Evolutionary conservation across 1,284 basidiomycete species (phyloP).

Genomic region (Sanguinoderma infundibulare): DNA sequence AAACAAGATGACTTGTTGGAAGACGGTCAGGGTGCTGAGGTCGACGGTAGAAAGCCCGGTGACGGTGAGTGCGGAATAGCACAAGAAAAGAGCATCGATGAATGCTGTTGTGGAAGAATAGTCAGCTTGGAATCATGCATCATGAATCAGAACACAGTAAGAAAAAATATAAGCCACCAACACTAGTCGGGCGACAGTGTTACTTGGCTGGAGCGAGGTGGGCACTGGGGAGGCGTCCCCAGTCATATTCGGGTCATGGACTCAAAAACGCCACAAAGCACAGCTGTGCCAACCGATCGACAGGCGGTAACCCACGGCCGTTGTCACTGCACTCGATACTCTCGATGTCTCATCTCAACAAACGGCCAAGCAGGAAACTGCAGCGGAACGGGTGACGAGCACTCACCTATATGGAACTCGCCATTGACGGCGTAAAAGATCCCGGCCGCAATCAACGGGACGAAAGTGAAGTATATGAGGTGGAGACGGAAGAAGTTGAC

Average conservation of each 20-base stretch:
- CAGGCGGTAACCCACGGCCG: too few relatives aligned
- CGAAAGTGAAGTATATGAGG: slow-evolving; percentile 57
- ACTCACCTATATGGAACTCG: slow-evolving; percentile 43
- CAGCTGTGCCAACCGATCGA: not conserved
- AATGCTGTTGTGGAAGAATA: slow-evolving; percentile 35
- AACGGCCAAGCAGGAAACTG: too few relatives aligned
- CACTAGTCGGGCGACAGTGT: not conserved
- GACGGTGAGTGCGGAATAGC: slow-evolving; percentile 68
- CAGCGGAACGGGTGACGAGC: too few relatives aligned
- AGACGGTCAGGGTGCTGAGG: slow-evolving; percentile 55
- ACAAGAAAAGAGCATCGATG: slow-evolving; percentile 65
- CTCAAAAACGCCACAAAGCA: not conserved
- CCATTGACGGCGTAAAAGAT: slow-evolving; percentile 65
- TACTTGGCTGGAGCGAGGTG: not conserved
- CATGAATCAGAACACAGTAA: not conserved
- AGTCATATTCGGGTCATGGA: not conserved
- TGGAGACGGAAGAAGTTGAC: slow-evolving; percentile 61
- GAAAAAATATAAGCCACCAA: not conserved
- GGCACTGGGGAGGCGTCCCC: too few relatives aligned
- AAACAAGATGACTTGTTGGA: slow-evolving; percentile 64
- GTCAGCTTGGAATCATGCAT: not conserved
- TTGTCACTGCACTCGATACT: not conserved
- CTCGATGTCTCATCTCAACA: not conserved
- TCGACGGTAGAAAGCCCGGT: slow-evolving; percentile 57
- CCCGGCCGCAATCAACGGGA: slow-evolving; percentile 58